These are phyloP conservation scores for Wallacemonas collosoma DNA, from an alignment of 208 protist species.

Conservation along the genomic window DNA sequence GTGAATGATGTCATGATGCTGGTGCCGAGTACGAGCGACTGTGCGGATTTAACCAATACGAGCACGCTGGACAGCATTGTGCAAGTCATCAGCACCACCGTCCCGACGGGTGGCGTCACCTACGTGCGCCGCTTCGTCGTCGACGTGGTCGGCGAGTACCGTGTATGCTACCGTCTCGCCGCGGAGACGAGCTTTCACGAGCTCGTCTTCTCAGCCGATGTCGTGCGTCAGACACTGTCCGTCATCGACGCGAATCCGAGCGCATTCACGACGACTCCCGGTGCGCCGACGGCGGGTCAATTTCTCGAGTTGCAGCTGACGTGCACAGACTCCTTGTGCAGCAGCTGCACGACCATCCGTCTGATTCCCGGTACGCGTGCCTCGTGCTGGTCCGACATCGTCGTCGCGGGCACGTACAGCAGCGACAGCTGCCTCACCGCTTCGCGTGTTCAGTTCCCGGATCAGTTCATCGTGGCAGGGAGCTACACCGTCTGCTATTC, in stretches of 20 bases:
- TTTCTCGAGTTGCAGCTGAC: conserved; percentile 64
- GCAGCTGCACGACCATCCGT: conserved; percentile 58
- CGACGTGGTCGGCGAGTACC: conserved; percentile 60
- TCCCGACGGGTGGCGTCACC: conserved; percentile 26
- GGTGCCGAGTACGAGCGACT: conserved; percentile 36
- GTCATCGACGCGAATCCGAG: conserved; percentile 51
- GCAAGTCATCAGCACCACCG: conserved; percentile 28
- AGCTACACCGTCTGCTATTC: conserved; percentile 86
- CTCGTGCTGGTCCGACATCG: conserved; percentile 61
- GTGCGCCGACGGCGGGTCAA: conserved; percentile 59
- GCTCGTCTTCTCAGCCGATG: conserved; percentile 44
- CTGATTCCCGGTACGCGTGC: conserved; percentile 60
- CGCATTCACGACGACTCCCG: conserved; percentile 39
- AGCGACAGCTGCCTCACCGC: conserved; percentile 66
- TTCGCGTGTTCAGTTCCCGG: conserved; percentile 61
- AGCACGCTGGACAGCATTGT: conserved; percentile 5
- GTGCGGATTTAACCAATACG: conserved; percentile 30
- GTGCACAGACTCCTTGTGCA: conserved; percentile 53
- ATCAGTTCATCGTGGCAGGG: conserved; percentile 65
- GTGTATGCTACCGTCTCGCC: conserved; percentile 77
- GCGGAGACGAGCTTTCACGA: conserved; percentile 43
- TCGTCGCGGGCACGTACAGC: conserved; percentile 40
- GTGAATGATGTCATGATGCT: conserved; percentile 54
- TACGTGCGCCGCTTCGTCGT: conserved; percentile 68
- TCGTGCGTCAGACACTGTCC: conserved; percentile 29